Evolutionary conservation across 2,329 filamentous ascomycete species (phyloP).

Genomic region (Curvularia sp.): DNA sequence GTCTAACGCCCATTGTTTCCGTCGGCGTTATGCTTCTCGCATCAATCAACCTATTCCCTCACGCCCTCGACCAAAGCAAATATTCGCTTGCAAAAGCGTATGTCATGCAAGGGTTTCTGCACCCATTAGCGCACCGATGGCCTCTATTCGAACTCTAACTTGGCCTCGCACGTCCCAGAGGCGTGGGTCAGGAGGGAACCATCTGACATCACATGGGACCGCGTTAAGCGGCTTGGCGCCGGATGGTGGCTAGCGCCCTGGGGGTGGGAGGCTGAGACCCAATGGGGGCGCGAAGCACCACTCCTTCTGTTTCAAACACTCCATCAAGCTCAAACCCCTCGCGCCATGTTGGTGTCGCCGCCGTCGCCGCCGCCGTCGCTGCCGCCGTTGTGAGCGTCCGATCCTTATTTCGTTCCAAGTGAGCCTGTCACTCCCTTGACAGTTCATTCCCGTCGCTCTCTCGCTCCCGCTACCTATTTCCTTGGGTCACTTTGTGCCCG

Average conservation of each 20-base stretch:
- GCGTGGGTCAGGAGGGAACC: slow-evolving; percentile 12
- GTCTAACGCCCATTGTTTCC: background rate
- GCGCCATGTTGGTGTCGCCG: slow-evolving; percentile 18
- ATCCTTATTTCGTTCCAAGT: slow-evolving; percentile 31
- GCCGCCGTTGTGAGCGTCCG: slow-evolving; percentile 17
- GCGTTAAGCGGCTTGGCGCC: slow-evolving; percentile 20
- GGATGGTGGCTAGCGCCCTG: slow-evolving; percentile 16
- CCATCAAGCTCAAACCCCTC: slow-evolving; percentile 28
- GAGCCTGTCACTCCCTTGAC: slow-evolving; percentile 45
- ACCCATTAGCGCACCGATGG: background rate
- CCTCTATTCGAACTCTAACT: background rate
- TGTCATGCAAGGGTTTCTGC: background rate
- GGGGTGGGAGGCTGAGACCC: slow-evolving; percentile 17
- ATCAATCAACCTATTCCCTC: background rate
- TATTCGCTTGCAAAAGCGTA: background rate
- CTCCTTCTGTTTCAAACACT: slow-evolving; percentile 26
- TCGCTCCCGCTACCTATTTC: slow-evolving; percentile 29
- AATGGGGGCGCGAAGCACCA: slow-evolving; percentile 21
- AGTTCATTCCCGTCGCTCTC: slow-evolving; percentile 45
- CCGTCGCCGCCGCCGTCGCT: slow-evolving; percentile 21
- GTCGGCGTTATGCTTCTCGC: background rate
- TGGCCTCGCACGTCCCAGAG: slow-evolving; percentile 2
- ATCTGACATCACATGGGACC: slow-evolving; percentile 17
- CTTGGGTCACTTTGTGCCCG: slow-evolving; percentile 37
- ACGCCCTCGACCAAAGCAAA: background rate